Evolutionary conservation across 257 asterid genomes (phyloP), one percentile per base, ranked within the genome.

Genomic region (Plantago ovata): DNA sequence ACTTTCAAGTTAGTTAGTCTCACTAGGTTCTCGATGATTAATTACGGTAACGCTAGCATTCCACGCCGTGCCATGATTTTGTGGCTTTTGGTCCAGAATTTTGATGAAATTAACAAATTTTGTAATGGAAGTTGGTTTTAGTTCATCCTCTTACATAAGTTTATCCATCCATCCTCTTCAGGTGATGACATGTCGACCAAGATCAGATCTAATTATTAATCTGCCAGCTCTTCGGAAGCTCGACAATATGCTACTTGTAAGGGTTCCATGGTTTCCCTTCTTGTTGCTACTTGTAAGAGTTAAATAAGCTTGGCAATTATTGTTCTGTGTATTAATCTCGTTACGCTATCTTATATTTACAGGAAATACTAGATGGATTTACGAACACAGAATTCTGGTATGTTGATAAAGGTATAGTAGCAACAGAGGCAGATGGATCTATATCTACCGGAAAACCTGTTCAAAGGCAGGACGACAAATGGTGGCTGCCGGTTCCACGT

Each of bases 401-500:
- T 44, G 81, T 93, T 39, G 97, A 93, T 81, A 83, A 93, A 71
- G 96, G 96, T 14, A 66, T 80, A 48, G 74, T 69, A 39, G 77
- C 95, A 47, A 63, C 76, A 10, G 95, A 81, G 63, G 78, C 76
- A 8, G 93, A 77, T 75, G 94, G 87, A 56, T 81, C 96, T 16
- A 75, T 71, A 39, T 79, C 96, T 11, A 72, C 81, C 64, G 73
- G 75, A 56, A 85, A 82, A 70, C 69, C 82, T 20, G 61, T 72
- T 61, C 81, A 79, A 53, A 71, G 97, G n/a, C 93, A 88, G 72
- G 82, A 88, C 71, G 95, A 84, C 10, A 92, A 92, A 72, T 88
- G 98, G 98, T 88, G 98, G 98, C 75, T 92, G 61, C 98, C 98
- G 10, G 94, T 88, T 20, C 99, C 99, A 24, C 89, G 95, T 13